Evolutionary conservation across 208 protist genomes (phyloP).

Genomic region (Herpetomonas samuelpessoai): DNA sequence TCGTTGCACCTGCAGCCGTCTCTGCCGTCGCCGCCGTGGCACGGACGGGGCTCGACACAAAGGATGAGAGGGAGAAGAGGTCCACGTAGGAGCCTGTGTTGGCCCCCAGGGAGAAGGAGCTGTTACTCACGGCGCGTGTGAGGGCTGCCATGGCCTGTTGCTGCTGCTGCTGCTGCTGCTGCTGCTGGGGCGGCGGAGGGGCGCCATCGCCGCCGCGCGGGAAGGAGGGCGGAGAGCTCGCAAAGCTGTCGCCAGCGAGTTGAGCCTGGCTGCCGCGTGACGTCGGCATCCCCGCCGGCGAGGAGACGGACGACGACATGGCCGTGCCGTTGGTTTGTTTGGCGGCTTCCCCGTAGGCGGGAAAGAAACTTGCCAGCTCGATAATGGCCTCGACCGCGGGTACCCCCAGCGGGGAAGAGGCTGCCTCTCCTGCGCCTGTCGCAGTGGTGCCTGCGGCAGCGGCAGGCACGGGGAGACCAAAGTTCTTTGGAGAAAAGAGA

Average conservation of each 20-base stretch:
- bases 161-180: no score
- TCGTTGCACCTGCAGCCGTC: background rate
- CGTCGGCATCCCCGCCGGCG: background rate
- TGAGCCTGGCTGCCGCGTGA: conserved; percentile 3
- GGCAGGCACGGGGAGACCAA: conserved; percentile 34
- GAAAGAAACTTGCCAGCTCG: conserved; percentile 33
- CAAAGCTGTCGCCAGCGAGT: conserved; percentile 5
- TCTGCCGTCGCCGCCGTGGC: background rate
- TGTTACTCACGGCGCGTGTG: conserved; percentile 12
- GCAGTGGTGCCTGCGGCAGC: conserved; percentile 6
- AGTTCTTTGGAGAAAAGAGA: conserved; percentile 79
- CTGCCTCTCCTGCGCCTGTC: background rate
- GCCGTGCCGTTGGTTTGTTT: conserved; percentile 1
- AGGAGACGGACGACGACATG: conserved; percentile 10
- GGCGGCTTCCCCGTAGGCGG: background rate
- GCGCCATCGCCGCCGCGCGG: no score
- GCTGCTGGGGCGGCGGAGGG: no score
- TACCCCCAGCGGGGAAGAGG: conserved; percentile 13
- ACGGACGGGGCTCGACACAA: background rate
- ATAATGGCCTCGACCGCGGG: conserved; percentile 44
- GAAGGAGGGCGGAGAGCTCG: background rate
- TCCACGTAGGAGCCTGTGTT: conserved; percentile 23
- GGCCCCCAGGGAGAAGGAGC: conserved; percentile 5
- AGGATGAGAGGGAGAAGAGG: conserved; percentile 14
- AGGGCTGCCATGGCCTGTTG: conserved; percentile 8